phyloP scores from a whole-genome alignment of 345 rosid genomes.

The Dimocarpus longan region DNA sequence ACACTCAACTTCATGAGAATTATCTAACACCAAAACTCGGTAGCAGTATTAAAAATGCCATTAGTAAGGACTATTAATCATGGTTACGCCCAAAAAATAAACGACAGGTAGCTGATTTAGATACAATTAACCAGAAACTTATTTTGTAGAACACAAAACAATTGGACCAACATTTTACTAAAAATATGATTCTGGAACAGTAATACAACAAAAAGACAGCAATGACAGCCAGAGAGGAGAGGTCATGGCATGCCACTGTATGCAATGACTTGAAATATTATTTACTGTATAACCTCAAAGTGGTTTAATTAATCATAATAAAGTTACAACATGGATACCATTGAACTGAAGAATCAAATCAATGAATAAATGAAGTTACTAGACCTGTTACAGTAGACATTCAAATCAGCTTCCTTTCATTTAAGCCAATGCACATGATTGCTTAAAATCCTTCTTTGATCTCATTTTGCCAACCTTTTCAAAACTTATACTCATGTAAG shows the following conservation, averaged over 20 bases:
- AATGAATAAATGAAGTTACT: conserved; percentile 16
- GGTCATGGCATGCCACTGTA: not conserved
- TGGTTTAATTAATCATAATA: conserved; percentile 22
- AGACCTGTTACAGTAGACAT: conserved; percentile 27
- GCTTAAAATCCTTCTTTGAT: conserved; percentile 7
- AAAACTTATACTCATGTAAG: conserved; percentile 7
- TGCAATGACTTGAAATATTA: conserved; percentile 1
- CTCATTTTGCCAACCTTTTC: conserved; percentile 16
- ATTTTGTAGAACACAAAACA: not conserved
- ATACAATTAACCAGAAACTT: not conserved
- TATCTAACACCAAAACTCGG: not conserved
- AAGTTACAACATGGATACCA: not conserved
- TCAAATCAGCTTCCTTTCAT: conserved; percentile 20
- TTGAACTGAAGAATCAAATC: conserved; percentile 1
- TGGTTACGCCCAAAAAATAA: not conserved
- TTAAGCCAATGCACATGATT: not conserved
- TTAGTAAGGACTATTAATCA: not conserved
- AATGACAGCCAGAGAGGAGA: not conserved
- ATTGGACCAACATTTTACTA: not conserved
- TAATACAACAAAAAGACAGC: conserved; percentile 5
- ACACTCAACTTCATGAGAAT: not conserved
- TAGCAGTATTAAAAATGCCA: not conserved
- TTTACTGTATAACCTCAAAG: conserved; percentile 6
- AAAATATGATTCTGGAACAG: not conserved
- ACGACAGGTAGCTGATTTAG: not conserved